These are phyloP conservation scores for Lachnellula willkommii DNA, from an alignment of 2,329 filamentous ascomycete species.

Conservation along the genomic window DNA sequence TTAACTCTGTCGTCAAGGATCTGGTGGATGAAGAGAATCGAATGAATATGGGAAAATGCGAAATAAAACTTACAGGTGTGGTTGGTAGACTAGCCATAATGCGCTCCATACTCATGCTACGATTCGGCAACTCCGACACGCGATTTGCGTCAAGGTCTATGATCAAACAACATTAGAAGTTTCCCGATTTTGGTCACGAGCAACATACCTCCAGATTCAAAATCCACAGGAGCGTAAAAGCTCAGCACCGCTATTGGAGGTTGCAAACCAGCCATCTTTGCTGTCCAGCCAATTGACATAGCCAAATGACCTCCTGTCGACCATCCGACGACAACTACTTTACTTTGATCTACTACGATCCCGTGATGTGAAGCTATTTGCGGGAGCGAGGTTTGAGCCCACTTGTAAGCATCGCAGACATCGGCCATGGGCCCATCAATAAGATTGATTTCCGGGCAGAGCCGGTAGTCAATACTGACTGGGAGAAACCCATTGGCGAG, in stretches of 20 bases:
- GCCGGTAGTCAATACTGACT: constrained; percentile 44
- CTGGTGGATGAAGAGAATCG: background rate
- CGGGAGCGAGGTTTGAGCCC: constrained; percentile 35
- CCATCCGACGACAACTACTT: constrained; percentile 42
- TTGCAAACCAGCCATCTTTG: constrained; percentile 23
- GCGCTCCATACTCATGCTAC: too few species aligned
- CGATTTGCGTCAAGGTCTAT: background rate
- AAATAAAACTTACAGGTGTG: too few species aligned
- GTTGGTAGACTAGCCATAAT: too few species aligned
- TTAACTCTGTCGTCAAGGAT: background rate
- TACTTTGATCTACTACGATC: constrained; percentile 25
- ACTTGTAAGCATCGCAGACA: constrained; percentile 37
- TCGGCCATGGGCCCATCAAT: constrained; percentile 43
- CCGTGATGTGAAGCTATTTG: background rate
- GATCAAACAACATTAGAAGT: background rate
- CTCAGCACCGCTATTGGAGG: constrained; percentile 39
- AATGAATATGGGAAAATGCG: background rate
- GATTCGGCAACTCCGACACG: background rate
- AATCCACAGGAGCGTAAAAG: constrained; percentile 42
- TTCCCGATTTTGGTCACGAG: background rate
- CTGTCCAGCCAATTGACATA: constrained; percentile 39
- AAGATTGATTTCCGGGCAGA: constrained; percentile 45
- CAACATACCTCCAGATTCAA: background rate
- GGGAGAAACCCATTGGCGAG: constrained; percentile 39
- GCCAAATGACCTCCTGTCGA: constrained; percentile 45